Percentiles rank a stretch among this genome's conserved stretches.
Evolutionary conservation across 192 early-diverging fungal genomes (phyloP).

Genomic region (Globomyces pollinis-pini): DNA sequence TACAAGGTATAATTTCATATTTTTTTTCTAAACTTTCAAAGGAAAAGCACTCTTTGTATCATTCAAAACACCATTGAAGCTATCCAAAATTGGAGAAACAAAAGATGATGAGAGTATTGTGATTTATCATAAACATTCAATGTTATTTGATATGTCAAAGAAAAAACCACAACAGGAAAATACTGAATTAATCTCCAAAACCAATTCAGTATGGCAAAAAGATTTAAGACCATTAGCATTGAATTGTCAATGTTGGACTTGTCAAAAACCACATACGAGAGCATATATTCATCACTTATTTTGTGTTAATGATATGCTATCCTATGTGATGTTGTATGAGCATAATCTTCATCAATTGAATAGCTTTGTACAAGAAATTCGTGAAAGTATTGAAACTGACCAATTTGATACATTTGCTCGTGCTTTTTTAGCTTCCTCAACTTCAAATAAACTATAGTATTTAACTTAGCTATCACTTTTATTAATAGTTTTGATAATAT

Average conservation of each 20-base stretch:
- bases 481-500: no score
- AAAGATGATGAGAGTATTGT: neutral
- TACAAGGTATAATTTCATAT: neutral
- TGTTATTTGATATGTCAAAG: neutral
- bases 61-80: neutral
- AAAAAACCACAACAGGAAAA: neutral
- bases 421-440: no score
- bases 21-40: no score
- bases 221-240: neutral
- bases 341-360: constrained; percentile 2
- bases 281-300: constrained; percentile 9
- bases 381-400: neutral
- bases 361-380: neutral
- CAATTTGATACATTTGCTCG: neutral
- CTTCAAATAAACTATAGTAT: no score
- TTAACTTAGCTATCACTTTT: no score
- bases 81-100: neutral
- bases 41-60: neutral
- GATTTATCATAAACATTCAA: neutral
- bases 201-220: neutral
- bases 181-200: neutral
- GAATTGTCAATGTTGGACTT: neutral
- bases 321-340: neutral
- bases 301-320: constrained; percentile 2
- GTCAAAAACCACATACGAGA: neutral